A percentile compares a stretch with the other conserved stretches of the same genome.
phyloP scores from a whole-genome alignment of 352 stramenopile species.

The Pythium brachiatum region DNA sequence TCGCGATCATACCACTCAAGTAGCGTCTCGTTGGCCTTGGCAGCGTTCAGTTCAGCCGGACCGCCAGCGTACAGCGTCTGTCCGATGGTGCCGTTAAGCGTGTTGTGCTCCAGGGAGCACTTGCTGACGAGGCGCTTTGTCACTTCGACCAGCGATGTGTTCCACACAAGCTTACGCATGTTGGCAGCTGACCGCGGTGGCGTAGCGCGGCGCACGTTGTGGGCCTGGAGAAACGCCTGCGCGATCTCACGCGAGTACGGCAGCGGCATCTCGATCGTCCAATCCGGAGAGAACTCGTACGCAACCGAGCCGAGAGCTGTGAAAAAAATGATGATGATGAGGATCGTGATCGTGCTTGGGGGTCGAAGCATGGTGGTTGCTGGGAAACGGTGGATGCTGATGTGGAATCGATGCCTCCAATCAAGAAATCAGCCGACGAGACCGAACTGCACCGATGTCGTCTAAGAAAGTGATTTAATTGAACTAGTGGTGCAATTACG shows the following conservation, averaged over 20 bases:
- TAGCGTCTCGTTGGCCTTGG: constrained; percentile 16
- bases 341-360: not conserved
- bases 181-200: constrained; percentile 16
- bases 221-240: constrained; percentile 18
- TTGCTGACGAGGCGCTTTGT: constrained; percentile 5
- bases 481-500: too few relatives aligned
- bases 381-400: too few relatives aligned
- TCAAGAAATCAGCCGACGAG: too few relatives aligned
- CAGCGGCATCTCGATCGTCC: constrained; percentile 24
- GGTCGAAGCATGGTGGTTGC: not conserved
- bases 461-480: too few relatives aligned
- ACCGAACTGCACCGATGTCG: too few relatives aligned
- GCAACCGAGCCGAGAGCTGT: not conserved
- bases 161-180: constrained; percentile 25
- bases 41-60: not conserved
- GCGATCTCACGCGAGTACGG: constrained; percentile 17
- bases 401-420: too few relatives aligned
- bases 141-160: constrained; percentile 6
- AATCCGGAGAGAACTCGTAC: constrained; percentile 21
- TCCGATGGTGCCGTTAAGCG: constrained; percentile 13
- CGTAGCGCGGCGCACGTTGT: constrained; percentile 13
- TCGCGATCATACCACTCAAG: constrained; percentile 15
- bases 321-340: not conserved
- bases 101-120: constrained; percentile 16
- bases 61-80: constrained; percentile 8